Conservation (phyloP, 1,284 basidiomycete species). For the Malassezia vespertilionis region DNA sequence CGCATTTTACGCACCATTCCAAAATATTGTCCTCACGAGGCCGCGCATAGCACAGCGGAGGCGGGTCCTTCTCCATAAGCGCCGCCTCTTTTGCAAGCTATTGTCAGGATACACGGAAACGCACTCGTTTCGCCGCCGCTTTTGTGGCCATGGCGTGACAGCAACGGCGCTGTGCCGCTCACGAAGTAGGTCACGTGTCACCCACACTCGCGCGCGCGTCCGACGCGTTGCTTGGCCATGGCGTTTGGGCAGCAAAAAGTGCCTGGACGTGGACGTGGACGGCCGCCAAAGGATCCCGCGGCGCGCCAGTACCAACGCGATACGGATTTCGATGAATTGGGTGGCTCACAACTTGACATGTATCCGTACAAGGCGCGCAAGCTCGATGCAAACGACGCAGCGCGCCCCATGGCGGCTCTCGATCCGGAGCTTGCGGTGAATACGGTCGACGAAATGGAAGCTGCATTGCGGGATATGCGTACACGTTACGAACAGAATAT, state of each 20-base stretch:
- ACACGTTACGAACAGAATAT: slow-evolving; percentile 12
- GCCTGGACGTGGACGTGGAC: slow-evolving; percentile 11
- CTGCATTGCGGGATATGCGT: slow-evolving; percentile 9
- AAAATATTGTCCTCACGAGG: slow-evolving; percentile 94
- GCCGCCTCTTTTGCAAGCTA: slow-evolving; percentile 80
- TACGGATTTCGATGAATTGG: neutral
- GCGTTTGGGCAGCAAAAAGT: slow-evolving; percentile 14
- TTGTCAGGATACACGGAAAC: neutral
- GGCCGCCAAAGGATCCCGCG: slow-evolving; percentile 14
- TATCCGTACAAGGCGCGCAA: slow-evolving; percentile 7
- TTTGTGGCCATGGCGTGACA: slow-evolving; percentile 19
- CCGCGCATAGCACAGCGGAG: slow-evolving; percentile 82
- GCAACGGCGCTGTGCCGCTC: neutral
- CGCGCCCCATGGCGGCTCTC: no score
- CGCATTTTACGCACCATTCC: slow-evolving; percentile 46
- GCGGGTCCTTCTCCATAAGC: slow-evolving; percentile 81
- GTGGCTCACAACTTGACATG: no score
- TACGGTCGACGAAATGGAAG: slow-evolving; percentile 10
- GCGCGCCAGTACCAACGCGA: neutral
- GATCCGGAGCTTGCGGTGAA: neutral
- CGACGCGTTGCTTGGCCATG: slow-evolving; percentile 10
- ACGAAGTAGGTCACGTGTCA: slow-evolving; percentile 2
- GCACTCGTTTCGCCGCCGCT: slow-evolving; percentile 22
- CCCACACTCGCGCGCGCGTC: slow-evolving; percentile 5
- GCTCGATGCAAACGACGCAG: neutral